Base-by-base conservation (phyloP, 345 rosid genomes). In the Salix suchowensis region DNA sequence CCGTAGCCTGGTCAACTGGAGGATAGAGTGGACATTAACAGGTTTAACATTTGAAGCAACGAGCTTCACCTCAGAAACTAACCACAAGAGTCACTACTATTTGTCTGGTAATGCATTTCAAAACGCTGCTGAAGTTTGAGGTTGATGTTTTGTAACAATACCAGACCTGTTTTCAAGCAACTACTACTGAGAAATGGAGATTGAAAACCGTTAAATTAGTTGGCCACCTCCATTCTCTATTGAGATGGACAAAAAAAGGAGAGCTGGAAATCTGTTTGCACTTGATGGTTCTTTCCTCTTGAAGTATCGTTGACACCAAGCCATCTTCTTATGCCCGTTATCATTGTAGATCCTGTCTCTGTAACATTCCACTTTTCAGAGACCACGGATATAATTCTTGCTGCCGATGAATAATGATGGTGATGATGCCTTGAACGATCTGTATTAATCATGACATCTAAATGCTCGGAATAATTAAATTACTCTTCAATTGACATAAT, bases 231-330 rank as follows among this genome's bases (percentile, higher is more conserved):
- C 7, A 62, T 78, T 62, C 77, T 77, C 78, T 75, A 40, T 68
- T 8, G 64, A 39, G 39, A 19, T 2, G 48, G 62, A 76, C 74
- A 54, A 46, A 12, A 30, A 62, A 36, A 70, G 34, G 32, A 26
- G 72, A 14, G 14, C 7, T 67, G 23, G 30, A 28, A 16, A 62
- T 77, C 50, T 13, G 6, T 46, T 34, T 46, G 34, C 55, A 14
- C 65, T 58, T 24, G 61, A 36, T 68, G 34, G 26, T 39, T 36
- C 58, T 80, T 77, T 80, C 66, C 54, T 55, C n/a, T 76, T 67
- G 68, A 80, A 80, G 83, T 65, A 76, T 74, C 86, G 82, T 82
- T 23, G 81, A 78, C 74, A 69, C 73, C 65, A 82, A 78, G 79
- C 74, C 72, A 80, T 54, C 76, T 72, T 52, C 19, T n/a, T 52